Base-by-base conservation (phyloP, 768 basidiomycete genomes). In the Tylopilus vinaceipallidus region DNA sequence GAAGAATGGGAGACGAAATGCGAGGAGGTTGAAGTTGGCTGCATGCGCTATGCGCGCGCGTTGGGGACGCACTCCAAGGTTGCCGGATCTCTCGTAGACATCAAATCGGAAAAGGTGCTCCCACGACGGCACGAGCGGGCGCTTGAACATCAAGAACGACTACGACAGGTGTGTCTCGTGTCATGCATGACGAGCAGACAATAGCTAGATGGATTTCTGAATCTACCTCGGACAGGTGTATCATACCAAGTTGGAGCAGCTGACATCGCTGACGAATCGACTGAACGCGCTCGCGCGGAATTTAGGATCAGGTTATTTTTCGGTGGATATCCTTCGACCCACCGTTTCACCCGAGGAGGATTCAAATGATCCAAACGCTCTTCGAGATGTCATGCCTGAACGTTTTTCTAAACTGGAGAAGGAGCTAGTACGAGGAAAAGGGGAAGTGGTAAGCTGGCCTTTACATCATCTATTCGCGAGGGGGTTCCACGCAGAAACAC, bases 381-480 rank as follows among this genome's bases (percentile, higher is more conserved):
- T 80, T 59, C 75, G 79, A 20, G 88, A 94, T 58, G 88, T 93
- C 14, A 85, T 83, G 11, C 84, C 87, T 0, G 91, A 93, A 55
- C 79, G 88, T 12, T 90, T 95, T 61, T 76, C 81, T 39, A 84
- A 75, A 58, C 72, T 95, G 6, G 90, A 94, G 74, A 86, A 88
- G 63, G 91, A 94, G 60, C 77, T 93, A 16, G 83, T 88, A 10
- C 75, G 86, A 45, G 91, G 89, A 11, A 92, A 92, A 67, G 79
- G 80, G n/a, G 92, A 95, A 79, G 78, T 91, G 46, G 88, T 91
- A 58, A 61, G 88, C 75, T 14, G 2, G n/a, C 46, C 11, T 17
- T 32, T 27, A 29, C 27, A 29, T 29, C 27, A 12, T 29, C 27
- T 29, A 12, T 29, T n/a, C n/a, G n/a, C n/a, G n/a, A n/a, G n/a